Percentiles rank a stretch among this genome's conserved stretches.
These are phyloP conservation scores for Cladophialophora bantiana DNA, from an alignment of 2,329 filamentous ascomycete species.

Conservation along the genomic window DNA sequence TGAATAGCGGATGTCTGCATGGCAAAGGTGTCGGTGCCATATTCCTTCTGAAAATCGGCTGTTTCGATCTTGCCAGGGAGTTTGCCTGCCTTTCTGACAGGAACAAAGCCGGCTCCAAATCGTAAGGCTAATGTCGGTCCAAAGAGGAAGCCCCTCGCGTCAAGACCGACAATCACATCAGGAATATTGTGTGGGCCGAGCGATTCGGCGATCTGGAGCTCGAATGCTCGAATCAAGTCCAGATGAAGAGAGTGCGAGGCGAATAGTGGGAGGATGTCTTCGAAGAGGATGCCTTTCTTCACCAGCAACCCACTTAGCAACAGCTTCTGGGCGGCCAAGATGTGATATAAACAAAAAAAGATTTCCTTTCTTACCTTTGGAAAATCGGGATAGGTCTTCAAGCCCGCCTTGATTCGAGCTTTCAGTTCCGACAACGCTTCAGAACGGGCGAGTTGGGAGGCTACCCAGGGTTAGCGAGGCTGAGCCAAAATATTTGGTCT, in stretches of 20 bases:
- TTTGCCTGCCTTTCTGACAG: slow-evolving; percentile 94
- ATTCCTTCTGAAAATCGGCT: slow-evolving; percentile 91
- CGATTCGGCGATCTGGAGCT: slow-evolving; percentile 76
- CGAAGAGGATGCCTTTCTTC: slow-evolving; percentile 77
- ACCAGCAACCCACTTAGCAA: slow-evolving; percentile 20
- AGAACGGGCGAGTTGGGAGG: slow-evolving; percentile 42
- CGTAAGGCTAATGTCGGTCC: slow-evolving; percentile 85
- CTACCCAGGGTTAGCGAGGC: slow-evolving; percentile 31
- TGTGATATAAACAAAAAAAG: background rate
- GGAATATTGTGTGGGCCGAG: slow-evolving; percentile 68
- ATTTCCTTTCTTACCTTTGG: slow-evolving; percentile 28
- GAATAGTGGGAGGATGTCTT: slow-evolving; percentile 98
- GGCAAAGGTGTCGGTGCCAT: slow-evolving; percentile 93
- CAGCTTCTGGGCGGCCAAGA: background rate
- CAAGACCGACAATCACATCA: slow-evolving; percentile 91
- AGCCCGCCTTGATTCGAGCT: slow-evolving; percentile 30
- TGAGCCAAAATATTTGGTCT: slow-evolving; percentile 13
- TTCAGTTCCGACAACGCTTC: slow-evolving; percentile 37
- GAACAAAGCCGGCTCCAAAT: slow-evolving; percentile 85
- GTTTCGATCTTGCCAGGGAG: slow-evolving; percentile 87
- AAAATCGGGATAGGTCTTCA: slow-evolving; percentile 38
- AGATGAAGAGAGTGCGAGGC: slow-evolving; percentile 75
- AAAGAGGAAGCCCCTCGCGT: slow-evolving; percentile 94
- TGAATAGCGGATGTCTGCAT: slow-evolving; percentile 88
- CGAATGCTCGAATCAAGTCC: slow-evolving; percentile 80